A percentile compares a stretch with the other conserved stretches of the same genome.
Evolutionary conservation across 2,329 filamentous ascomycete genomes (phyloP).

Genomic region (Cercospora sp.): DNA sequence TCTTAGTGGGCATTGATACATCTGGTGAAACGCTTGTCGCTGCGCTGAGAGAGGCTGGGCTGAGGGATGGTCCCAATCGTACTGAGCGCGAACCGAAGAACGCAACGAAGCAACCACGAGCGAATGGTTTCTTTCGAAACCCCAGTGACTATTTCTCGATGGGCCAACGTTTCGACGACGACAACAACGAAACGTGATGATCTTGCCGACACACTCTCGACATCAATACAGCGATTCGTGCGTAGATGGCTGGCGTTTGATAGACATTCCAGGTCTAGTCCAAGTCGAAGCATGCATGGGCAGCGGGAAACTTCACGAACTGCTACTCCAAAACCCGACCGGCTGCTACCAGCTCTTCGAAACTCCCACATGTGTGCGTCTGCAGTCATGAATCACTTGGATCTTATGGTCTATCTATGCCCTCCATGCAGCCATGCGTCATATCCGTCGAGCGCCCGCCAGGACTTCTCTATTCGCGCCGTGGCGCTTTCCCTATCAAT

Average conservation of each 20-base stretch:
- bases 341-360: background rate
- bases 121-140: constrained; percentile 7
- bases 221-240: background rate
- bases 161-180: constrained; percentile 11
- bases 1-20: constrained; percentile 88
- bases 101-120: background rate
- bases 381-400: background rate
- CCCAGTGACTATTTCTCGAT: constrained; percentile 20
- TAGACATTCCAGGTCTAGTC: background rate
- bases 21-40: constrained; percentile 76
- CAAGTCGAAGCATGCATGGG: background rate
- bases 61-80: constrained; percentile 21
- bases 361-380: background rate
- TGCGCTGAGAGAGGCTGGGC: constrained; percentile 56
- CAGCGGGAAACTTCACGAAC: background rate
- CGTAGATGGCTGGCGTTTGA: background rate
- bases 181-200: constrained; percentile 4
- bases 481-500: constrained; percentile 22
- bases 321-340: background rate
- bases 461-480: constrained; percentile 6
- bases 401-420: background rate
- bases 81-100: background rate
- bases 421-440: background rate
- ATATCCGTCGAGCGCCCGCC: background rate
- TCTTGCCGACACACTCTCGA: background rate